Evolutionary conservation across 1,139 yeast genomes (phyloP), one percentile per base, ranked within the genome.

Genomic region (Lodderomyces elongisporus): DNA sequence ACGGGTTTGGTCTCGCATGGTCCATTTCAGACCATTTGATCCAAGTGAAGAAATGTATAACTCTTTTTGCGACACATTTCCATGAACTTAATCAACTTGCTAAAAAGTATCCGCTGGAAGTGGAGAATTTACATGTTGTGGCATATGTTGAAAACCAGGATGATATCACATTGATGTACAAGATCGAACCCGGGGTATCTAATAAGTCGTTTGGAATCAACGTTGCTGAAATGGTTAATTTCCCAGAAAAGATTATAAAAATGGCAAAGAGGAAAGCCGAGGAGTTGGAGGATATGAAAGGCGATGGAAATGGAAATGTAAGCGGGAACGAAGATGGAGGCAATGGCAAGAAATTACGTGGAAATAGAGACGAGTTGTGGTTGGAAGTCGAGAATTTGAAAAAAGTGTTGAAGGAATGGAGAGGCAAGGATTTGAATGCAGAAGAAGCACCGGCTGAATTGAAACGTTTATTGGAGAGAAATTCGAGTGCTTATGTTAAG

Each of bases 1-100:
- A 91, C 59, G 98, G 98, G 0, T 91, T 91, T 64, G 98, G 98
- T 0, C 69, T 91, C 27, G 98, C 98, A 0, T 91, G 96, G 94
- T 81, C 96, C 0, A 91, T 91, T 38, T 84, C 93, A 46, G 95
- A 88, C 51, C 80, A 83, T 53, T 78, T 91, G 40, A 80, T 91
- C 2, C 67, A 66, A 21, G 66, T 79, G 38, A 74, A 85, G 38
- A 70, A 74, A 33, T 82, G 96, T 43, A 88, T 87, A 56, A 77
- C 95, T 0, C 55, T 91, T 40, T 91, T 91, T 68, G 98, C 98
- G 0, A 91, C 98, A 0, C 98, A 91, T 64, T 91, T 91, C 70
- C 97, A 91, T 56, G 98, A 91, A 54, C 68, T 91, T 38, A 91
- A 97, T 1, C 79, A 81, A 24, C 62, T 91, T 35, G 70, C 93